Evolutionary conservation across 2,329 filamentous ascomycete genomes (phyloP), one percentile per base, ranked within the genome.

Genomic region (Fusarium hostae): DNA sequence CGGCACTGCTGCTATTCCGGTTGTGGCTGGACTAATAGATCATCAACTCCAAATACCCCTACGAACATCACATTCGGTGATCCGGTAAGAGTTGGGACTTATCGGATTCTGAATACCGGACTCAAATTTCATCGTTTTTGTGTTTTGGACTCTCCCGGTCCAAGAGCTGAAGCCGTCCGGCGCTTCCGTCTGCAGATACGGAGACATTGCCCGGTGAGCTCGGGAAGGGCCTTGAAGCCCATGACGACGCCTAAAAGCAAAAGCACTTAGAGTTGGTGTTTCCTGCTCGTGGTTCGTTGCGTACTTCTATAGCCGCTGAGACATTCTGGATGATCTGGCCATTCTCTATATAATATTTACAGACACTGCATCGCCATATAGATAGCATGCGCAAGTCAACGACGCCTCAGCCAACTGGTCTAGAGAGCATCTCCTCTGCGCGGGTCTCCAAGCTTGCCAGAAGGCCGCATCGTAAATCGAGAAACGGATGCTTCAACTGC

Each of bases 401-500:
- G 54, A 75, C 75, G 61, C 72, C 74, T 59, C 74, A 76, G 55
- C 68, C 71, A 44, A 54, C 70, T 26, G 63, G 72, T 37, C 64
- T 54, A 45, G 75, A 77, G 34, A 76, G 69, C 61, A 68, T 76
- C 52, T 72, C 63, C 32, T 68, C 72, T 24, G 66, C 68, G 22
- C 72, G 75, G 54, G 75, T 77, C 48, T 76, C 75, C 45, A 77
- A 77, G 47, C 63, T 77, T 48, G 73, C 73, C 26, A 74, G 73
- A 56, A 76, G 76, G 68, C 74, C 76, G n/a, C 76, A 78, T 52
- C 74, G 75, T 63, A 79, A 79, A 63, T 79, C 78, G 18, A 68
- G 77, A 44, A 75, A 76, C 40, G 78, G 78, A 18, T 79, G 78
- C 43, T 71, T 77, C 55, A 79, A 79, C 59, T 79, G 78, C 57